These are phyloP conservation scores for Psidium friedrichsthalianum DNA, from an alignment of 345 rosid species.

Conservation along the genomic window DNA sequence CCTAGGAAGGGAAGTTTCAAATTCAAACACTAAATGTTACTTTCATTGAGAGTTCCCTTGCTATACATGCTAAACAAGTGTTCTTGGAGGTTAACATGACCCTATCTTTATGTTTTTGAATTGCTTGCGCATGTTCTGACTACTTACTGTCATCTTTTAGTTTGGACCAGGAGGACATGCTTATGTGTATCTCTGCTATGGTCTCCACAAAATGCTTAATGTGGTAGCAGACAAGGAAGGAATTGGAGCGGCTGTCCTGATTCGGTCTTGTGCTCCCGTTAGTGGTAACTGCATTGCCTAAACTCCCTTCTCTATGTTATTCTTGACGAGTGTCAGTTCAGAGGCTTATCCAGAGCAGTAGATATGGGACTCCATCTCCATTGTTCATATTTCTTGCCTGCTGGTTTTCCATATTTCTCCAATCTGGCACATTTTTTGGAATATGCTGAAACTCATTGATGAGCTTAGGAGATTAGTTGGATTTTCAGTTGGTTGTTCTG, in stretches of 20 bases:
- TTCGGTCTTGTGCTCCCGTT: slow-evolving; percentile 82
- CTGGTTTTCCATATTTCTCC: background rate
- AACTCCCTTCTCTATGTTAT: background rate
- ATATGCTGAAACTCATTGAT: background rate
- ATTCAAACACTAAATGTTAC: background rate
- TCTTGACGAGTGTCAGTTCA: background rate
- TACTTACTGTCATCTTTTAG: slow-evolving; percentile 11
- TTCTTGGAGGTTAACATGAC: background rate
- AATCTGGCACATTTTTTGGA: background rate
- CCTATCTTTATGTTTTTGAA: background rate
- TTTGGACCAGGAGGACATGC: slow-evolving; percentile 95
- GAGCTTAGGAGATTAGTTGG: background rate
- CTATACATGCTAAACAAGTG: background rate
- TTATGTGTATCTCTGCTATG: slow-evolving; percentile 90
- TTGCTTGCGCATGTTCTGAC: background rate
- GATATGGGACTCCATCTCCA: background rate
- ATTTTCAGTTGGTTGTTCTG: background rate
- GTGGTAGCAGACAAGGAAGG: slow-evolving; percentile 89
- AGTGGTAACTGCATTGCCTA: slow-evolving; percentile 32
- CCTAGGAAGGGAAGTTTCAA: background rate
- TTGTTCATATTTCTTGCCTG: background rate
- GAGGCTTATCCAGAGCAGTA: background rate
- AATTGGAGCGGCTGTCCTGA: slow-evolving; percentile 78
- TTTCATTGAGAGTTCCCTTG: background rate
- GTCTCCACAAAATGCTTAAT: slow-evolving; percentile 88